These are phyloP conservation scores for Rosa chinensis DNA, from an alignment of 306 rosid species.

Conservation along the genomic window DNA sequence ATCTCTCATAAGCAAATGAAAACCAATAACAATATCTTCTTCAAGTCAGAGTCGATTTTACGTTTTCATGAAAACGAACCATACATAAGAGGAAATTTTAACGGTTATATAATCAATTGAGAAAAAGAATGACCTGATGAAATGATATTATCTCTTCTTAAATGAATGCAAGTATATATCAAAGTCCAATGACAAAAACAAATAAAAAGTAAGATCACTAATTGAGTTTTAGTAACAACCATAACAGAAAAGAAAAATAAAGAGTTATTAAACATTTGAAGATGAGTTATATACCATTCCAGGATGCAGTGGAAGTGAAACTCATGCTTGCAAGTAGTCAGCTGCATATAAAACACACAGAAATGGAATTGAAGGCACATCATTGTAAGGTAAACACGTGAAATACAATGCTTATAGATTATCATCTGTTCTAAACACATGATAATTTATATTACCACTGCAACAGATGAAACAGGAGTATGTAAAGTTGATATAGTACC, in stretches of 20 bases:
- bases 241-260: neutral
- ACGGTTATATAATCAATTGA: neutral
- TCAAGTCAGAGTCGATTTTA: neutral
- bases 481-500: slow-evolving; percentile 38
- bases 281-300: slow-evolving; percentile 63
- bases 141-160: neutral
- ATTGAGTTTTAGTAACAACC: neutral
- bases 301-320: slow-evolving; percentile 97
- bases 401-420: neutral
- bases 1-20: neutral
- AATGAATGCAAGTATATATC: neutral
- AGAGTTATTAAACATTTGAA: neutral
- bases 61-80: neutral
- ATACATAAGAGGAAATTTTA: neutral
- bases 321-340: slow-evolving; percentile 85
- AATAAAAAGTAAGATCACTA: neutral
- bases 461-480: neutral
- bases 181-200: too few relatives aligned
- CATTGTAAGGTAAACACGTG: slow-evolving; percentile 8
- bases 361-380: slow-evolving; percentile 23
- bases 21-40: neutral
- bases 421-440: neutral
- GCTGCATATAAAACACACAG: slow-evolving; percentile 45
- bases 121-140: neutral
- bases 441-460: neutral